Evolutionary conservation across 2,329 filamentous ascomycete genomes (phyloP).

Genomic region (Paraconiothyrium sp.): DNA sequence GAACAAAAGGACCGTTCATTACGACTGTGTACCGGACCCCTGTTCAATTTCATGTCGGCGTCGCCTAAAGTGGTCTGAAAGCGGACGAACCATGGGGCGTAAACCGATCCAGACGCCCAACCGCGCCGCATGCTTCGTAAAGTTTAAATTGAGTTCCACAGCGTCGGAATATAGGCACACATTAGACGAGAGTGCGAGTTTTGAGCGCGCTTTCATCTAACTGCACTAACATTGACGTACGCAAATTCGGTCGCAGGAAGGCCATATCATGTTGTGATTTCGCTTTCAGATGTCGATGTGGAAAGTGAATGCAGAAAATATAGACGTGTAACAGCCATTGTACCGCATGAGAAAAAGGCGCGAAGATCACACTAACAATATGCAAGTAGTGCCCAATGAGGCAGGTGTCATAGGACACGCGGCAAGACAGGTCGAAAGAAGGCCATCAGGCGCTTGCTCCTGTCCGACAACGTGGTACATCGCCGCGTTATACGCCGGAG

Average conservation of each 20-base stretch:
- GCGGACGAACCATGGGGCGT: neutral
- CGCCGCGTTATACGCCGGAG: too few species aligned
- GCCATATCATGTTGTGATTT: too few species aligned
- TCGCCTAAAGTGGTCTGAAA: neutral
- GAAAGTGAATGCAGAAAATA: too few species aligned
- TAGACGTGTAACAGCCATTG: too few species aligned
- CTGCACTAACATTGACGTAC: too few species aligned
- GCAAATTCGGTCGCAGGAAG: too few species aligned
- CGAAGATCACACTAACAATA: neutral
- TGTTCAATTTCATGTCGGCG: neutral
- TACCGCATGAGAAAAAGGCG: neutral
- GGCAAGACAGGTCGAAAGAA: neutral
- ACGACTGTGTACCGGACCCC: neutral
- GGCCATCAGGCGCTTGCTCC: neutral
- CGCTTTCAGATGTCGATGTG: too few species aligned
- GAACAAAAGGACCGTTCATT: neutral
- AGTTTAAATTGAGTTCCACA: neutral
- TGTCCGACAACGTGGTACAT: too few species aligned
- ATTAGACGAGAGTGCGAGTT: neutral
- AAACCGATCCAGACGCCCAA: neutral
- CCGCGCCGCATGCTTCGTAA: conserved; percentile 7
- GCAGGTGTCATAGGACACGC: neutral
- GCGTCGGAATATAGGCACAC: neutral
- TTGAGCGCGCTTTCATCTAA: too few species aligned
- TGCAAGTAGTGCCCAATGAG: neutral